Conservation (phyloP, 768 basidiomycete species). For the Clitopilus hobsonii region DNA sequence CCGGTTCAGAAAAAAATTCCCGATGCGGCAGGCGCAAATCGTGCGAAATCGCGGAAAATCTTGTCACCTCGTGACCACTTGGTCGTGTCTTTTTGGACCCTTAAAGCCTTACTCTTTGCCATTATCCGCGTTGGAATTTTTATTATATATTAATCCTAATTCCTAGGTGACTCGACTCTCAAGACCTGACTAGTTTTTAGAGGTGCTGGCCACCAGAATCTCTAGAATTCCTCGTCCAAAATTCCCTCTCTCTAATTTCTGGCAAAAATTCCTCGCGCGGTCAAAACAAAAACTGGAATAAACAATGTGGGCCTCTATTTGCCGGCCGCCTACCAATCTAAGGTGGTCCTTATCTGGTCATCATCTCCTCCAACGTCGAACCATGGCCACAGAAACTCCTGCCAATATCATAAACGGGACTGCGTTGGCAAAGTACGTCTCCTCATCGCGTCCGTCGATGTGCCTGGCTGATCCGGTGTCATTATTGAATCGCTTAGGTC, state of each 20-base stretch:
- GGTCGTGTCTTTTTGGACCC: too few species aligned
- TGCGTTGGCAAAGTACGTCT: slow-evolving; percentile 72
- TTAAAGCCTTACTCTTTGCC: neutral
- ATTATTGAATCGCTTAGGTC: slow-evolving; percentile 42
- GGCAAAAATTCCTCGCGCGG: neutral
- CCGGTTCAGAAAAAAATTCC: neutral
- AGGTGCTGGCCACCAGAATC: neutral
- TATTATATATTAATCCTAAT: neutral
- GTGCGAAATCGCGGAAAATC: slow-evolving; percentile 1
- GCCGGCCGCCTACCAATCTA: slow-evolving; percentile 5
- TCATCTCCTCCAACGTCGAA: slow-evolving; percentile 22
- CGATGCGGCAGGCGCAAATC: neutral
- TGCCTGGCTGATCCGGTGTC: neutral
- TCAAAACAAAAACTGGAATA: slow-evolving; percentile 13
- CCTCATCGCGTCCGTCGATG: neutral
- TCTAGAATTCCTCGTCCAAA: neutral
- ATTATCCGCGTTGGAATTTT: neutral
- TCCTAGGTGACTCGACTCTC: neutral
- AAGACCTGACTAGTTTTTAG: neutral
- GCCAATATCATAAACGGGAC: slow-evolving; percentile 77
- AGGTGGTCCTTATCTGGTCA: slow-evolving; percentile 29
- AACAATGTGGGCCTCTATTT: slow-evolving; percentile 18
- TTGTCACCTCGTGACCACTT: neutral
- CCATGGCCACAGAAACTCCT: slow-evolving; percentile 29
- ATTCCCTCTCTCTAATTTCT: neutral